Evolutionary conservation across 768 basidiomycete species (phyloP).

Genomic region (Suillus hirtellus): DNA sequence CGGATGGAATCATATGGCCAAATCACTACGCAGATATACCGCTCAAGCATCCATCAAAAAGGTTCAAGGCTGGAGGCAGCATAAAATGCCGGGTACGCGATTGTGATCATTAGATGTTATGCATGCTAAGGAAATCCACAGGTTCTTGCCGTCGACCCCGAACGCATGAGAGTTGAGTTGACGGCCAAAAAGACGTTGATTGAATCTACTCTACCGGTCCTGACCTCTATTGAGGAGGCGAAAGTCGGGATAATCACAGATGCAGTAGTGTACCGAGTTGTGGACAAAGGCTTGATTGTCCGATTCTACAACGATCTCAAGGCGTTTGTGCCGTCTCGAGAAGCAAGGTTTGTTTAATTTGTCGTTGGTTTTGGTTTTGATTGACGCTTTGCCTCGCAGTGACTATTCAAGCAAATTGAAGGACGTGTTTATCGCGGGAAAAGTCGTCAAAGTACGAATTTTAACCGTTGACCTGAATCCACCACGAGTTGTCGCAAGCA

Average conservation of each 20-base stretch:
- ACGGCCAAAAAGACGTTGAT: conserved; percentile 92
- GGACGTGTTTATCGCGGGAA: conserved; percentile 74
- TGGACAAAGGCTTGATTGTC: conserved; percentile 77
- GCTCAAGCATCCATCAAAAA: conserved; percentile 80
- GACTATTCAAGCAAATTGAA: conserved; percentile 68
- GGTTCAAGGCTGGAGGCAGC: conserved; percentile 62
- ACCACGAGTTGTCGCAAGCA: conserved; percentile 76
- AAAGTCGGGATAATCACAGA: conserved; percentile 71
- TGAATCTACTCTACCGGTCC: conserved; percentile 72
- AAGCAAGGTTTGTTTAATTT: conserved; percentile 66
- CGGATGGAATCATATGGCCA: conserved; percentile 94
- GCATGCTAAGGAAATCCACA: not conserved
- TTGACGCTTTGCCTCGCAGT: conserved; percentile 4
- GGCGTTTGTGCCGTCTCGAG: conserved; percentile 76
- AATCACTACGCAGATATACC: conserved; percentile 93
- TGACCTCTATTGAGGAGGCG: conserved; percentile 66
- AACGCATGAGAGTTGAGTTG: conserved; percentile 76
- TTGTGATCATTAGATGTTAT: conserved; percentile 35
- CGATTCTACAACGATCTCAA: conserved; percentile 91
- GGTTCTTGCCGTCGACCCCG: conserved; percentile 80
- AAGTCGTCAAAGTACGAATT: conserved; percentile 83
- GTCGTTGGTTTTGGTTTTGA: not conserved
- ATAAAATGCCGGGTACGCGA: conserved; percentile 82
- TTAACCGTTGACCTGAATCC: conserved; percentile 59
- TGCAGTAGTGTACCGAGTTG: conserved; percentile 82